Percentiles rank a stretch among this genome's conserved stretches.
phyloP scores from a whole-genome alignment of 139 green algal genomes.

The Mychonastes homosphaera region DNA sequence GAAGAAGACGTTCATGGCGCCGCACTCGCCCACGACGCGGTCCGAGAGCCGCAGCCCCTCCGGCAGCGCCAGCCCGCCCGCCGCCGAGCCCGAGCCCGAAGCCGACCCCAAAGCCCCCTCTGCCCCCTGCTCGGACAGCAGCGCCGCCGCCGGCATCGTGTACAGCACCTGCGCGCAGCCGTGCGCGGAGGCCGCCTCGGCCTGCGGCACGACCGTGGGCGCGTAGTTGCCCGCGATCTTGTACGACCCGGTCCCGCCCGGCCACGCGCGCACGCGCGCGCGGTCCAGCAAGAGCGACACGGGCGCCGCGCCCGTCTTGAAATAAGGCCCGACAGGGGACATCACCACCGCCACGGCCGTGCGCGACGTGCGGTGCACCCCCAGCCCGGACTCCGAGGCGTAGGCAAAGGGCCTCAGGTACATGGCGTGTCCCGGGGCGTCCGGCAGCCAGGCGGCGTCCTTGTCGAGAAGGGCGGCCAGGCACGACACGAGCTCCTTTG shows the following conservation, averaged over 20 bases:
- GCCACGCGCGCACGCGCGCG: slow-evolving; percentile 52
- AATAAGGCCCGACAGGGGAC: slow-evolving; percentile 75
- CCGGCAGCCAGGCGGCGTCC: slow-evolving; percentile 61
- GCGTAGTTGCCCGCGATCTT: slow-evolving; percentile 74
- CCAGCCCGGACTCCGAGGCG: slow-evolving; percentile 35
- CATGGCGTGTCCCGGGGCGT: slow-evolving; percentile 52
- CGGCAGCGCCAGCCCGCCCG: slow-evolving; percentile 10
- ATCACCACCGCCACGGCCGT: slow-evolving; percentile 52
- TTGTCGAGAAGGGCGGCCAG: slow-evolving; percentile 58
- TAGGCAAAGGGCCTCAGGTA: slow-evolving; percentile 72
- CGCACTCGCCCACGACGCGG: slow-evolving; percentile 46
- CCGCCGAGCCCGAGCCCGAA: too few relatives aligned
- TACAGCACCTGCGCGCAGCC: slow-evolving; percentile 35
- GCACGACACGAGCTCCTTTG: slow-evolving; percentile 62
- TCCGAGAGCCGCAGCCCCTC: slow-evolving; percentile 15
- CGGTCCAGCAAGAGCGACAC: slow-evolving; percentile 66
- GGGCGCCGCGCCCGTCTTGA: slow-evolving; percentile 30
- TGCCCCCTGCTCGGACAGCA: slow-evolving; percentile 22
- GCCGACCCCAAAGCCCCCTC: too few relatives aligned
- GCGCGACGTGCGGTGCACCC: slow-evolving; percentile 33
- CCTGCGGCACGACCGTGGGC: slow-evolving; percentile 56
- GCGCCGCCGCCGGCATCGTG: slow-evolving; percentile 11
- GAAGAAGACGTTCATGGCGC: slow-evolving; percentile 84
- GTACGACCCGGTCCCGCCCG: slow-evolving; percentile 52
- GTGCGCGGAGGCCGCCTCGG: slow-evolving; percentile 3